A percentile compares a stretch with the other conserved stretches of the same genome.
These are phyloP conservation scores for Torulaspora franciscae DNA, from an alignment of 805 yeast genomes.

Conservation along the genomic window DNA sequence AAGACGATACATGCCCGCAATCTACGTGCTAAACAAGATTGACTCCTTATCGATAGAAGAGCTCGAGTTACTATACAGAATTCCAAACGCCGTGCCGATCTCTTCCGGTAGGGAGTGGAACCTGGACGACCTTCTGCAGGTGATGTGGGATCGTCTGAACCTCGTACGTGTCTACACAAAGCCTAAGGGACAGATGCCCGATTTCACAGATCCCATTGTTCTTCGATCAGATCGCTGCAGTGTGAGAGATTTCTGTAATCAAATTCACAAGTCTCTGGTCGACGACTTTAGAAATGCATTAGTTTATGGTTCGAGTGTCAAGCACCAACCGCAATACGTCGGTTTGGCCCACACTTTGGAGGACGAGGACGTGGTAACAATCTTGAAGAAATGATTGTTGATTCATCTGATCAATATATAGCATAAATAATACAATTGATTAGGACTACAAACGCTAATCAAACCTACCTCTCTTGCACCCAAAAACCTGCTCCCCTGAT, in stretches of 20 bases:
- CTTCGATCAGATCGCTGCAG: conserved; percentile 74
- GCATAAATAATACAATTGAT: neutral
- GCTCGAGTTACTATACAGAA: conserved; percentile 79
- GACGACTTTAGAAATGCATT: conserved; percentile 91
- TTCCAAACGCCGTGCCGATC: conserved; percentile 96
- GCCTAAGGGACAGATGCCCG: conserved; percentile 93
- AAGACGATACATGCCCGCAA: conserved; percentile 91
- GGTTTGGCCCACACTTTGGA: conserved; percentile 78
- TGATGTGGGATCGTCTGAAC: conserved; percentile 91
- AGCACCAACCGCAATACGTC: conserved; percentile 96
- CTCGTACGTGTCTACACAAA: conserved; percentile 95
- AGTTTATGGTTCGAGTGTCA: conserved; percentile 90
- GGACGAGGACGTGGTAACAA: conserved; percentile 97
- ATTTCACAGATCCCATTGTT: conserved; percentile 92
- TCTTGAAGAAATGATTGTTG: conserved; percentile 57
- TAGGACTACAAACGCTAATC: neutral
- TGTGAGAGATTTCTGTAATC: conserved; percentile 93
- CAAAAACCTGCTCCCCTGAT: neutral
- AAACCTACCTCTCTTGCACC: conserved; percentile 6
- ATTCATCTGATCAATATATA: neutral
- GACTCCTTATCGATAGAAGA: conserved; percentile 94
- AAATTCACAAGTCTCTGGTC: conserved; percentile 89
- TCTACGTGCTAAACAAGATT: conserved; percentile 91
- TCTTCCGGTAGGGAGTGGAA: conserved; percentile 97
- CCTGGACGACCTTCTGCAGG: conserved; percentile 85